A percentile compares a stretch with the other conserved stretches of the same genome.
phyloP scores from a whole-genome alignment of 202 grass and related monocot genomes.

The Panicum hallii region DNA sequence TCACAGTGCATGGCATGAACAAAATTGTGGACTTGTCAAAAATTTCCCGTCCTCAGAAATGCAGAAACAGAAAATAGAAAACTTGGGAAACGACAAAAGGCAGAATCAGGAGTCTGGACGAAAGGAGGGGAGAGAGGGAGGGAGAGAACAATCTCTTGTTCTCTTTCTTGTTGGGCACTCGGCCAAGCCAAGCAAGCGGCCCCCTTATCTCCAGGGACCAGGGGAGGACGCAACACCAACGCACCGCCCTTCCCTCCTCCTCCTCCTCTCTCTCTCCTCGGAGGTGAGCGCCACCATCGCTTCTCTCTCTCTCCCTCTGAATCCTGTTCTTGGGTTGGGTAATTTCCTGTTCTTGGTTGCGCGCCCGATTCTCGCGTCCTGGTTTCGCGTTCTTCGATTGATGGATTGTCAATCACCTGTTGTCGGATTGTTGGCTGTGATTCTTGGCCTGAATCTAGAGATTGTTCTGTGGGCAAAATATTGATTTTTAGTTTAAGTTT shows the following conservation, averaged over 20 bases:
- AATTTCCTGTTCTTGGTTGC: not conserved
- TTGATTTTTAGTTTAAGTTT: not conserved
- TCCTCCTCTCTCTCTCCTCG: conserved; percentile 11
- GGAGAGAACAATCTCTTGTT: conserved; percentile 18
- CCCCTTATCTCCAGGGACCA: conserved; percentile 54
- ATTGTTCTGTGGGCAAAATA: not conserved
- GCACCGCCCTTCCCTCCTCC: not conserved
- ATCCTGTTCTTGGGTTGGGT: conserved; percentile 7
- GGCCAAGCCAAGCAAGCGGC: conserved; percentile 7
- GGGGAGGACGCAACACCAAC: conserved; percentile 15
- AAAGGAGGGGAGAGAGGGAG: not conserved
- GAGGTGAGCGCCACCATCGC: conserved; percentile 23
- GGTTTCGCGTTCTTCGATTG: not conserved
- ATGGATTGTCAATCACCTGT: not conserved
- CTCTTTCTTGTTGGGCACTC: conserved; percentile 32
- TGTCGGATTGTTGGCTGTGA: not conserved
- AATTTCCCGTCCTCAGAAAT: conserved; percentile 34
- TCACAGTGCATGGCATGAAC: conserved; percentile 8
- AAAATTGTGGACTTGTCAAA: conserved; percentile 26
- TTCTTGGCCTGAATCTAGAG: conserved; percentile 22
- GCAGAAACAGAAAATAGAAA: not conserved
- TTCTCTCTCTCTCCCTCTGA: not conserved
- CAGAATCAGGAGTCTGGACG: conserved; percentile 27
- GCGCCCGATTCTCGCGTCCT: not conserved
- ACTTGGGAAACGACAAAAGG: conserved; percentile 18